These are phyloP conservation scores for Arthroderma uncinatum DNA, from an alignment of 2,329 filamentous ascomycete species.

Conservation along the genomic window DNA sequence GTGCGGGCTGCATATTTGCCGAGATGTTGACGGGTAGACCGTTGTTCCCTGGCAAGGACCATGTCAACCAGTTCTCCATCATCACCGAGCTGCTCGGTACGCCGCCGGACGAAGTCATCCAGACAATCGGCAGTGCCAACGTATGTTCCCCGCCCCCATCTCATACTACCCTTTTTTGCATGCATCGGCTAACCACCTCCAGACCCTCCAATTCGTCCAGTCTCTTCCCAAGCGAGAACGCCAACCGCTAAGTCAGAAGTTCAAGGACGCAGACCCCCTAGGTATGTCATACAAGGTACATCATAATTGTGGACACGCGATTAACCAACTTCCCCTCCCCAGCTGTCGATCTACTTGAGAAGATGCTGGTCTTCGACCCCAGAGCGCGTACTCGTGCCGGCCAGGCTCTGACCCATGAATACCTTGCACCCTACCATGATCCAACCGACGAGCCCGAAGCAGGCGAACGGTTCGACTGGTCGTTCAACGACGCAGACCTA, in stretches of 20 bases:
- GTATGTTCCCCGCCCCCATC: slow-evolving; percentile 40
- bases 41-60: slow-evolving; percentile 95
- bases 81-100: slow-evolving; percentile 96
- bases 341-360: slow-evolving; percentile 90
- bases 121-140: slow-evolving; percentile 97
- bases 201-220: slow-evolving; percentile 95
- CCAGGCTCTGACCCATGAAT: slow-evolving; percentile 79
- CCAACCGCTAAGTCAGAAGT: slow-evolving; percentile 75
- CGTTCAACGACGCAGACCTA: slow-evolving; percentile 94
- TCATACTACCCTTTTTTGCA: not conserved
- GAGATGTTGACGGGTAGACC: slow-evolving; percentile 95
- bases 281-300: slow-evolving; percentile 41
- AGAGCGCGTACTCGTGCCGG: slow-evolving; percentile 83
- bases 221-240: slow-evolving; percentile 90
- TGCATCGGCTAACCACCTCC: not conserved
- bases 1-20: slow-evolving; percentile 95
- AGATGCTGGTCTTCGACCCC: slow-evolving; percentile 98
- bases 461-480: slow-evolving; percentile 98
- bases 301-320: not conserved
- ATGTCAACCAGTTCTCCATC: slow-evolving; percentile 99
- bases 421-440: slow-evolving; percentile 93
- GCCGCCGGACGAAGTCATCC: slow-evolving; percentile 94
- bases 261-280: slow-evolving; percentile 82
- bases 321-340: not conserved
- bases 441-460: slow-evolving; percentile 91